Percentiles rank a stretch among this genome's conserved stretches.
Conservation (phyloP, 305 asterid genomes). For the Striga hermonthica region DNA sequence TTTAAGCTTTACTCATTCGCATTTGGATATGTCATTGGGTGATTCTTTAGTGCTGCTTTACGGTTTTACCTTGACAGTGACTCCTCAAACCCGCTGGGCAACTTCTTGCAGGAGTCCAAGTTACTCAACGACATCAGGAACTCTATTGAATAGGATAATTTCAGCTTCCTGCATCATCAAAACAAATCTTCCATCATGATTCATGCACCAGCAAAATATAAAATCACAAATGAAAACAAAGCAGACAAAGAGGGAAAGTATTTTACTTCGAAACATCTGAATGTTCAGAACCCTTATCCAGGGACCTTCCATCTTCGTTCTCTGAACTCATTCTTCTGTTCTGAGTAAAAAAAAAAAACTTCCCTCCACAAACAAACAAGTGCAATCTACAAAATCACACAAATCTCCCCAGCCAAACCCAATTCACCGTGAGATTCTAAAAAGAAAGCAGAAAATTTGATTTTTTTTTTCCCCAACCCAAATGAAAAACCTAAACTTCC, state of each 20-base stretch:
- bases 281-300: conserved; percentile 34
- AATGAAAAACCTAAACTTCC: conserved; percentile 26
- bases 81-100: conserved; percentile 62
- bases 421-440: conserved; percentile 21
- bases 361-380: conserved; percentile 29
- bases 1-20: too few relatives aligned
- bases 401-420: conserved; percentile 27
- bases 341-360: conserved; percentile 13
- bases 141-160: conserved; percentile 57
- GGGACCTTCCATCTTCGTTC: conserved; percentile 39
- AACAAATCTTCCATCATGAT: conserved; percentile 24
- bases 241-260: conserved; percentile 23
- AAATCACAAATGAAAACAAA: conserved; percentile 8
- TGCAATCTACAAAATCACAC: conserved; percentile 26
- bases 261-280: conserved; percentile 36
- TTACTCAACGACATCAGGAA: conserved; percentile 62
- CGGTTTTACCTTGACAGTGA: conserved; percentile 53
- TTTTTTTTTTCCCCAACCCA: conserved; percentile 23
- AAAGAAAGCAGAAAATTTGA: conserved; percentile 8
- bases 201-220: conserved; percentile 9
- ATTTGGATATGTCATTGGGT: neutral
- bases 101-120: conserved; percentile 74
- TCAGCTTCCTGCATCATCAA: conserved; percentile 59
- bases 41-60: conserved; percentile 19
- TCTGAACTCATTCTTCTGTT: conserved; percentile 46